Percentiles rank a stretch among this genome's conserved stretches.
Evolutionary conservation across 2,329 filamentous ascomycete genomes (phyloP).

Genomic region (Cladosporium sp.): DNA sequence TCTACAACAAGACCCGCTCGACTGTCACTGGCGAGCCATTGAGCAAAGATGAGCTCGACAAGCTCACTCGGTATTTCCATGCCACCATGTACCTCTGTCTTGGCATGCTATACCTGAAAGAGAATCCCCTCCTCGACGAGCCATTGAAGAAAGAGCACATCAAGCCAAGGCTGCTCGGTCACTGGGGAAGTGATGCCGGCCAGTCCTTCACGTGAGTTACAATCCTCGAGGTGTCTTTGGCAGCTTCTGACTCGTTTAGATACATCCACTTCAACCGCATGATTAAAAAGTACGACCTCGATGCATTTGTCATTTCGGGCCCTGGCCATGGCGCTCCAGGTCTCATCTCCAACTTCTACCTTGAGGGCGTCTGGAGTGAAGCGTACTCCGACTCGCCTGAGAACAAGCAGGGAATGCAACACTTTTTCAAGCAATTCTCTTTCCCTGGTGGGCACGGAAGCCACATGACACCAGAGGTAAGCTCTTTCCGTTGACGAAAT

Average conservation of each 20-base stretch:
- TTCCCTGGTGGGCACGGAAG: slow-evolving; percentile 76
- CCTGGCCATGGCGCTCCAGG: slow-evolving; percentile 75
- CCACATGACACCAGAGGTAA: slow-evolving; percentile 74
- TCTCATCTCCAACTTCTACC: slow-evolving; percentile 69
- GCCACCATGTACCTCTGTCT: slow-evolving; percentile 71
- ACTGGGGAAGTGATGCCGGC: slow-evolving; percentile 76
- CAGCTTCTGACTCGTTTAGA: slow-evolving; percentile 15
- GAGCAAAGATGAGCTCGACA: slow-evolving; percentile 60
- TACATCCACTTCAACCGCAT: slow-evolving; percentile 79
- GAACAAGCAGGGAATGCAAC: slow-evolving; percentile 63
- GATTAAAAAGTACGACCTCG: slow-evolving; percentile 73
- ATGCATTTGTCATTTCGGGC: slow-evolving; percentile 69
- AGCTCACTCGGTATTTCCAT: slow-evolving; percentile 69
- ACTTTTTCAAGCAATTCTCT: slow-evolving; percentile 79
- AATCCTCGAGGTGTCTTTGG: too few species aligned
- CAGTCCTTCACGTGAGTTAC: slow-evolving; percentile 62
- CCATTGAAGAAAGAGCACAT: slow-evolving; percentile 66
- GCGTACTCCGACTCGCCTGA: slow-evolving; percentile 71
- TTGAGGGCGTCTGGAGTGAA: slow-evolving; percentile 73
- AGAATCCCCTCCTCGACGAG: slow-evolving; percentile 68
- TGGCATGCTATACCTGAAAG: slow-evolving; percentile 74
- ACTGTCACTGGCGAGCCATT: slow-evolving; percentile 49
- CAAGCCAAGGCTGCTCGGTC: slow-evolving; percentile 69
- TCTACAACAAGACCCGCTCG: slow-evolving; percentile 28
- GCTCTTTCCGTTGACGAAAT: slow-evolving; percentile 29